A percentile compares a stretch with the other conserved stretches of the same genome.
phyloP scores from a whole-genome alignment of 2,329 filamentous ascomycete species.

The Sporothrix variecibatus region DNA sequence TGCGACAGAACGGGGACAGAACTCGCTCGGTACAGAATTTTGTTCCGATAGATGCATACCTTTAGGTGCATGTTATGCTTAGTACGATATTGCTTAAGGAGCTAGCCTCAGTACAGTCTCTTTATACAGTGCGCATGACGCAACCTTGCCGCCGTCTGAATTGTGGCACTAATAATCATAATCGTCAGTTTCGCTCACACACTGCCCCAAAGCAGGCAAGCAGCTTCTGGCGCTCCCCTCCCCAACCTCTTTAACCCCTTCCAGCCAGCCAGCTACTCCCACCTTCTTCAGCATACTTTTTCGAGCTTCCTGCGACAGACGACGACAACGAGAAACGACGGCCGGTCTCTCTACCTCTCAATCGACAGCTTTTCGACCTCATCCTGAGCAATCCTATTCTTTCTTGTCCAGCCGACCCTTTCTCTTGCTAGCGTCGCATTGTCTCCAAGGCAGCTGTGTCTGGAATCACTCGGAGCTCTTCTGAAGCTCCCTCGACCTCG shows the following conservation, averaged over 20 bases:
- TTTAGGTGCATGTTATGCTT: background rate
- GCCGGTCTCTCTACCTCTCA: background rate
- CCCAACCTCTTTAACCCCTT: background rate
- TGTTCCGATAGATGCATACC: background rate
- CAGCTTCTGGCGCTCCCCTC: slow-evolving; percentile 2
- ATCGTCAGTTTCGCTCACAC: background rate
- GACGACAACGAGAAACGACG: background rate
- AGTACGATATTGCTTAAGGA: background rate
- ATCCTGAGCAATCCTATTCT: background rate
- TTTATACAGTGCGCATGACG: slow-evolving; percentile 12
- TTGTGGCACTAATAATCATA: background rate
- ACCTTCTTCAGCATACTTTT: background rate
- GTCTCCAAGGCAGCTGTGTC: background rate
- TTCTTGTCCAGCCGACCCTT: background rate
- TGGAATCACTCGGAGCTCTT: background rate
- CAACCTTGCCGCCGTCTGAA: background rate
- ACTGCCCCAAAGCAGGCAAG: slow-evolving; percentile 5
- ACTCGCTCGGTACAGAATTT: background rate
- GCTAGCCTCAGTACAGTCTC: background rate
- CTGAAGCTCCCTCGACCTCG: background rate
- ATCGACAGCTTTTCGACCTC: background rate
- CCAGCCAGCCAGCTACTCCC: background rate
- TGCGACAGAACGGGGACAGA: background rate
- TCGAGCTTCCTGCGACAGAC: background rate
- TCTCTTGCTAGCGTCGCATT: background rate